Evolutionary conservation across 2,329 filamentous ascomycete species (phyloP).

Genomic region (Dactylellina cionopaga): DNA sequence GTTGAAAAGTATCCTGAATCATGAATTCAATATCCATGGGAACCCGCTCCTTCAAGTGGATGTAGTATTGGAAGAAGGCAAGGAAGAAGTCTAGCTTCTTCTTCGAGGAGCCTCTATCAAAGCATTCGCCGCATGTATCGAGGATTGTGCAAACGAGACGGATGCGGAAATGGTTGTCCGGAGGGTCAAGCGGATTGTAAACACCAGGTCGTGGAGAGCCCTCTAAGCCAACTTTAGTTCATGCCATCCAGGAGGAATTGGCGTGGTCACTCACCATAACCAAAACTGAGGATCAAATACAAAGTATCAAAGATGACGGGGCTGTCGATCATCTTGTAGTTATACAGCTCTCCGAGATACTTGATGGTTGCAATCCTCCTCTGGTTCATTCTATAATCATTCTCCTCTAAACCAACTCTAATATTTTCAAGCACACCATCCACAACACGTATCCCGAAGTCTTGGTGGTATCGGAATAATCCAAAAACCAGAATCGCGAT

Average conservation of each 20-base stretch:
- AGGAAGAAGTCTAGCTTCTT: constrained; percentile 99
- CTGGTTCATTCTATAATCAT: constrained; percentile 98
- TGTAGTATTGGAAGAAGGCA: constrained; percentile 96
- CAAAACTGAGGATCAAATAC: constrained; percentile 93
- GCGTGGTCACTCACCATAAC: constrained; percentile 70
- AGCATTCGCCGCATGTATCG: constrained; percentile 96
- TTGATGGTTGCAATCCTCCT: constrained; percentile 94
- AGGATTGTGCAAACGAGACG: constrained; percentile 87
- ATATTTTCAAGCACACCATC: constrained; percentile 92
- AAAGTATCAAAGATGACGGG: constrained; percentile 93
- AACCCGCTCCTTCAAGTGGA: constrained; percentile 85
- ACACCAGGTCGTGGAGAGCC: constrained; percentile 83
- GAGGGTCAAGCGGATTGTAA: constrained; percentile 80
- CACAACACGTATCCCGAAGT: constrained; percentile 89
- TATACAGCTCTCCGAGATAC: constrained; percentile 95
- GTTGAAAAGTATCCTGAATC: constrained; percentile 86
- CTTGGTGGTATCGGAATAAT: constrained; percentile 88
- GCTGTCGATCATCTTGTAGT: constrained; percentile 96
- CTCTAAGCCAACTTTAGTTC: constrained; percentile 63
- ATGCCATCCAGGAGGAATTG: constrained; percentile 21
- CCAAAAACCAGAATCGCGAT: constrained; percentile 89
- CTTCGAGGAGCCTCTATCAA: constrained; percentile 88
- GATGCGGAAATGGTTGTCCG: constrained; percentile 96
- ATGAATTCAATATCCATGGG: constrained; percentile 99
- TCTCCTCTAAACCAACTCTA: constrained; percentile 86